These are phyloP conservation scores for Penicillium paneum DNA, from an alignment of 2,329 filamentous ascomycete genomes.

Conservation along the genomic window DNA sequence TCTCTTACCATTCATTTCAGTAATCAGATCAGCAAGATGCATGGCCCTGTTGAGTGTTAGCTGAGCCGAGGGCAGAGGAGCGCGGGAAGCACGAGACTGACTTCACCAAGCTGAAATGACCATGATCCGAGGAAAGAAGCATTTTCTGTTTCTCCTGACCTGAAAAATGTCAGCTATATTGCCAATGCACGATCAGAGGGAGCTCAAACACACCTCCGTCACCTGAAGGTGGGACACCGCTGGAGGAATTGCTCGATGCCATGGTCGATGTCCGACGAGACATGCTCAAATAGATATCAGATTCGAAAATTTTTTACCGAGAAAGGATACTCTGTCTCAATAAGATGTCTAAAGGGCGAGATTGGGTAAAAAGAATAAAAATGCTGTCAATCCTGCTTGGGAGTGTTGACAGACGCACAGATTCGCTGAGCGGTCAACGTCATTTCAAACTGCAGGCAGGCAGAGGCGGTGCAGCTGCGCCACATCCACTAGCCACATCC, in stretches of 20 bases:
- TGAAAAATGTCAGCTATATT: constrained; percentile 21
- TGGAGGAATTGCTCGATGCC: constrained; percentile 33
- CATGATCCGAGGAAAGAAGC: constrained; percentile 47
- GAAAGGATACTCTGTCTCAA: constrained; percentile 1
- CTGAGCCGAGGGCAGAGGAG: neutral
- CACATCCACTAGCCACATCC: constrained; percentile 28
- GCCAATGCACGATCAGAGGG: constrained; percentile 5
- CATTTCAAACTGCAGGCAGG: constrained; percentile 28
- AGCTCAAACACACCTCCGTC: constrained; percentile 34
- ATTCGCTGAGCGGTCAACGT: constrained; percentile 35
- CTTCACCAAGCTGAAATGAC: constrained; percentile 53
- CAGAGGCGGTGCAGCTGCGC: constrained; percentile 28
- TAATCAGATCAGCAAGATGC: constrained; percentile 51
- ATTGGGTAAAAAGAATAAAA: constrained; percentile 15
- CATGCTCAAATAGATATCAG: constrained; percentile 30
- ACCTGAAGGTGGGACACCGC: constrained; percentile 27
- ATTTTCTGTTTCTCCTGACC: constrained; percentile 51
- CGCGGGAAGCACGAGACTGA: constrained; percentile 24
- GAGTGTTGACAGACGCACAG: constrained; percentile 37
- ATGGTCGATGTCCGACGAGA: constrained; percentile 40
- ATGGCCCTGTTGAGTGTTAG: constrained; percentile 38
- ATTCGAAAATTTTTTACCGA: constrained; percentile 4
- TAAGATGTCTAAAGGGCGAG: constrained; percentile 6
- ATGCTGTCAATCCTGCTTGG: constrained; percentile 25
- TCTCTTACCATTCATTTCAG: constrained; percentile 48